These are phyloP conservation scores for Yamadazyma diddensiae DNA, from an alignment of 1,139 yeast genomes.

Conservation along the genomic window DNA sequence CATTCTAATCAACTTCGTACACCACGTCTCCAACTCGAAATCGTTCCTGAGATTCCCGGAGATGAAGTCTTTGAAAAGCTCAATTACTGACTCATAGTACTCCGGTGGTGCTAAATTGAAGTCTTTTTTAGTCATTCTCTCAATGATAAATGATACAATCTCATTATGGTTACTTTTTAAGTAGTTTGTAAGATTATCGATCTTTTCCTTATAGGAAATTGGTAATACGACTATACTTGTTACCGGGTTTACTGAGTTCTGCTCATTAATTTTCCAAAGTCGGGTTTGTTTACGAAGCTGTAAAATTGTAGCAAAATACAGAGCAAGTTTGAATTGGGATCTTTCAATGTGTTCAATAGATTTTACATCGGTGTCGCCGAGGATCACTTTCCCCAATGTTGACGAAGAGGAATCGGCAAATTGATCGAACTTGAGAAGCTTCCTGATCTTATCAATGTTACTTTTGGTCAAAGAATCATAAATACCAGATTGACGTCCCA, in stretches of 20 bases:
- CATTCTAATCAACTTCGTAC: conserved; percentile 35
- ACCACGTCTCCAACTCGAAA: conserved; percentile 30
- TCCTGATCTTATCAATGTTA: neutral
- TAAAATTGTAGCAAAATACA: conserved; percentile 43
- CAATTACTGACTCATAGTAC: conserved; percentile 33
- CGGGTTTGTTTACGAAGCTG: conserved; percentile 48
- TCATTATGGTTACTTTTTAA: conserved; percentile 19
- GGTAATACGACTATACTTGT: conserved; percentile 50
- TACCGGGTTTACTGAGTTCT: conserved; percentile 35
- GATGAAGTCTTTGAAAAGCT: conserved; percentile 47
- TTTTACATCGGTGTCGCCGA: conserved; percentile 15
- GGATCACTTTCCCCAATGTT: neutral
- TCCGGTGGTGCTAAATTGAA: conserved; percentile 16
- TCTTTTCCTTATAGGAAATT: conserved; percentile 22
- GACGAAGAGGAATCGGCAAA: neutral
- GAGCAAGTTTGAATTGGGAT: conserved; percentile 16
- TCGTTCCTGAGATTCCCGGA: conserved; percentile 47
- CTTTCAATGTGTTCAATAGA: conserved; percentile 7
- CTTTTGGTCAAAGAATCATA: neutral
- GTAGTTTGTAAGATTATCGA: conserved; percentile 7
- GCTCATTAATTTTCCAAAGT: conserved; percentile 38
- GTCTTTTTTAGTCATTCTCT: neutral
- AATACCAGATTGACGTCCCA: neutral
- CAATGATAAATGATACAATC: conserved; percentile 21
- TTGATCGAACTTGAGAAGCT: neutral